These are phyloP conservation scores for Eudorina sp. DNA, from an alignment of 139 green algal genomes.

Conservation along the genomic window DNA sequence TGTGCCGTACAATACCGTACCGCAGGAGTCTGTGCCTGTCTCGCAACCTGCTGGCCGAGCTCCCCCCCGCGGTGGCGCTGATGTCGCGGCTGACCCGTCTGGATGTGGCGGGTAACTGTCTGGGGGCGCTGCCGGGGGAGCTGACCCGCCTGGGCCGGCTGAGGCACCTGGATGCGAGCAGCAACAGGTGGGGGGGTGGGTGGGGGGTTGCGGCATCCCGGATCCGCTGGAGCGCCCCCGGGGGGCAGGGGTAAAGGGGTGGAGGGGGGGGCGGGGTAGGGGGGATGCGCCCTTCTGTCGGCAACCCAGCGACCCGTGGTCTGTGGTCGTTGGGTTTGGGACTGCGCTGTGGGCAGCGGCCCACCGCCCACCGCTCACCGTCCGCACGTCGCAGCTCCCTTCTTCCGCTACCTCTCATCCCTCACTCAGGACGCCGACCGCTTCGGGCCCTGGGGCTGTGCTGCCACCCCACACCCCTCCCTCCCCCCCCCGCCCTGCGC, in stretches of 20 bases:
- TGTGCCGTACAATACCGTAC: too few relatives aligned
- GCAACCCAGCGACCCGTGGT: background rate
- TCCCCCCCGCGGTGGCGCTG: background rate
- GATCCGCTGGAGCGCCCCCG: background rate
- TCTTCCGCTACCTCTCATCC: background rate
- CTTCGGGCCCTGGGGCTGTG: background rate
- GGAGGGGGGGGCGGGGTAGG: too few relatives aligned
- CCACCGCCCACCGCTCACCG: too few relatives aligned
- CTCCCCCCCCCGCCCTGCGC: too few relatives aligned
- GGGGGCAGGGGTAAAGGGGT: background rate
- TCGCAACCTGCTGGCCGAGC: background rate
- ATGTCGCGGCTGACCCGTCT: background rate
- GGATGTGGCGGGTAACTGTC: background rate
- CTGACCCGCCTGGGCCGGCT: background rate
- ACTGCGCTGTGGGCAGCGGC: too few relatives aligned
- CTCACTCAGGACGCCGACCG: background rate
- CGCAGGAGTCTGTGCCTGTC: slow-evolving; percentile 4
- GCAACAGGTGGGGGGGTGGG: background rate
- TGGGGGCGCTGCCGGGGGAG: background rate
- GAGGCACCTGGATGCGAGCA: background rate
- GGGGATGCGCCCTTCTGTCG: background rate
- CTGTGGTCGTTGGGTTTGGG: background rate
- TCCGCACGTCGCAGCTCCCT: background rate
- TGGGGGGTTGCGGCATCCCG: background rate
- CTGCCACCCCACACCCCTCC: background rate